Conservation (phyloP, 352 stramenopile species). For the Blastocystis sp. region DNA sequence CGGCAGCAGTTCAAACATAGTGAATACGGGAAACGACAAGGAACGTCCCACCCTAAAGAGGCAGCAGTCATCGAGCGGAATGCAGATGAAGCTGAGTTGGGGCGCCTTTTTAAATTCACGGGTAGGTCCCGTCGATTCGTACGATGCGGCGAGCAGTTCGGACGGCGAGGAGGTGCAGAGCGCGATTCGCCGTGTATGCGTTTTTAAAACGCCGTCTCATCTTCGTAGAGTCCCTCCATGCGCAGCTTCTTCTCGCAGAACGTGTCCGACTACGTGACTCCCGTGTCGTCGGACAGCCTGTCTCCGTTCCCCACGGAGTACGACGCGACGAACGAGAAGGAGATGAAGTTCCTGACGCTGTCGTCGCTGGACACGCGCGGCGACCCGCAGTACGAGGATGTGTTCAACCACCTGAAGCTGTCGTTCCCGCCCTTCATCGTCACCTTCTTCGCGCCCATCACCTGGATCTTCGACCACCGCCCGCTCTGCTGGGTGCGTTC, state of each 20-base stretch:
- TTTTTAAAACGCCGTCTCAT: not conserved
- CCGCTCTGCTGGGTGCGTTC: constrained; percentile 47
- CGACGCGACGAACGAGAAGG: constrained; percentile 44
- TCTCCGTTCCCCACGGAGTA: constrained; percentile 60
- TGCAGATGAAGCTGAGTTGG: not conserved
- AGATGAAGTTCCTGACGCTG: constrained; percentile 47
- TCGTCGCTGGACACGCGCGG: constrained; percentile 51
- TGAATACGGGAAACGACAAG: not conserved
- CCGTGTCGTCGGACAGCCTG: constrained; percentile 18
- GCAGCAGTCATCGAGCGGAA: not conserved
- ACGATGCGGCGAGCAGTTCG: not conserved
- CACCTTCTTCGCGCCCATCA: constrained; percentile 14
- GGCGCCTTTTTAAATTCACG: not conserved
- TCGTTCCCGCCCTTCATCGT: constrained; percentile 4
- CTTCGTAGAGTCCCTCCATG: constrained; percentile 55
- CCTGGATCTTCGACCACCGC: constrained; percentile 60
- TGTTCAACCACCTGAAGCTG: constrained; percentile 24
- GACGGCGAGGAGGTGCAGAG: not conserved
- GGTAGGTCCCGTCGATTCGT: not conserved
- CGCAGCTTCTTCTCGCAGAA: constrained; percentile 49
- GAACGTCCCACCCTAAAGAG: not conserved
- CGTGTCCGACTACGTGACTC: constrained; percentile 45
- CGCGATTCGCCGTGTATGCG: not conserved
- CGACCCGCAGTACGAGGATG: constrained; percentile 57
- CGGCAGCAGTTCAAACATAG: not conserved